A percentile compares a stretch with the other conserved stretches of the same genome.
Conservation (phyloP, 345 rosid species). For the Crucihimalaya himalaica region DNA sequence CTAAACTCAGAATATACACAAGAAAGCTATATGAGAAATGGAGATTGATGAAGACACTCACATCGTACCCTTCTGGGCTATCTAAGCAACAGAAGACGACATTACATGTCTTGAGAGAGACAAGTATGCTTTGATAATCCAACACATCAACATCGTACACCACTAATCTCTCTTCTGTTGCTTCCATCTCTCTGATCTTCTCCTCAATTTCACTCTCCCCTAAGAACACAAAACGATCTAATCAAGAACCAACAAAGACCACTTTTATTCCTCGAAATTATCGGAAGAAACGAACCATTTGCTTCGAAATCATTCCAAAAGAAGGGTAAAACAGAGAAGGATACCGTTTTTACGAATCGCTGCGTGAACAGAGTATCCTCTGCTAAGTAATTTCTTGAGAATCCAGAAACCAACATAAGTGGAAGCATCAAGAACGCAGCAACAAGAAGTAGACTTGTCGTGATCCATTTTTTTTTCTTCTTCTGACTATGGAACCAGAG, state of each 20-base stretch:
- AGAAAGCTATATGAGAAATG: not conserved
- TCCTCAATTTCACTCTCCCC: slow-evolving; percentile 64
- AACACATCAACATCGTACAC: slow-evolving; percentile 64
- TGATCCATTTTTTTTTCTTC: slow-evolving; percentile 38
- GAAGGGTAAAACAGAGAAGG: not conserved
- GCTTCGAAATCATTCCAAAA: not conserved
- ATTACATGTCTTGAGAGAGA: slow-evolving; percentile 67
- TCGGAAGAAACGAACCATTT: not conserved
- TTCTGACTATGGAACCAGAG: not conserved
- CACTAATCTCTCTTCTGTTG: slow-evolving; percentile 52
- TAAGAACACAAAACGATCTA: slow-evolving; percentile 12
- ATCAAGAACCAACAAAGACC: slow-evolving; percentile 7
- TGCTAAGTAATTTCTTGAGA: slow-evolving; percentile 65
- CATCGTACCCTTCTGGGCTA: slow-evolving; percentile 66
- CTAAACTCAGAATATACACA: slow-evolving; percentile 3
- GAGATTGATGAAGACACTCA: slow-evolving; percentile 33
- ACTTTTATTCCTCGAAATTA: not conserved
- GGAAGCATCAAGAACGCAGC: slow-evolving; percentile 89
- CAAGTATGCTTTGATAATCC: slow-evolving; percentile 79
- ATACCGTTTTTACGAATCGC: slow-evolving; percentile 66
- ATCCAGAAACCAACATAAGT: slow-evolving; percentile 87
- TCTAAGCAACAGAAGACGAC: slow-evolving; percentile 81
- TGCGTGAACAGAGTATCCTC: slow-evolving; percentile 82
- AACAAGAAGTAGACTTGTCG: slow-evolving; percentile 43
- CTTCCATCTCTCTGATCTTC: slow-evolving; percentile 66